phyloP scores from a whole-genome alignment of 257 asterid species.

The Solanum microdontum region DNA sequence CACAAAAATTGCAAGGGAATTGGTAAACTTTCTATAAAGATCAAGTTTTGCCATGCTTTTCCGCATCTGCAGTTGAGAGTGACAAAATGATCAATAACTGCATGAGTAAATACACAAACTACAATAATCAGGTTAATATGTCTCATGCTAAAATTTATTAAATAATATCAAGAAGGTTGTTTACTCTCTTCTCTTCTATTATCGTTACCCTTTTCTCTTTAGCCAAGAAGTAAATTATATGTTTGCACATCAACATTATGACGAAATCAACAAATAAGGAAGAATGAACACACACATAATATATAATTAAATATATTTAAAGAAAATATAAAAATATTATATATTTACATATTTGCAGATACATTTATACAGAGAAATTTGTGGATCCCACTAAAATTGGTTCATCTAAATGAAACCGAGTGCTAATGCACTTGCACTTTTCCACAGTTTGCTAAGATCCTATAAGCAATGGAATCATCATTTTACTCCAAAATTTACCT shows the following conservation, averaged over 20 bases:
- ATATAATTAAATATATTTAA: not conserved
- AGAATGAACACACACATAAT: not conserved
- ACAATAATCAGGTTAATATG: too few relatives aligned
- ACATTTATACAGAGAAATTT: not conserved
- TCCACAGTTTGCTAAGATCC: not conserved
- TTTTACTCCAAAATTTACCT: conserved; percentile 15
- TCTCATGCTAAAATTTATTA: not conserved
- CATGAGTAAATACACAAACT: not conserved
- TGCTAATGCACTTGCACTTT: not conserved
- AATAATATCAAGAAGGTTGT: not conserved
- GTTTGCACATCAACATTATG: not conserved
- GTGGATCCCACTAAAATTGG: not conserved
- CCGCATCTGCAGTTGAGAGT: conserved; percentile 11
- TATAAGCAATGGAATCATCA: not conserved
- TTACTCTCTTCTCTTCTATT: not conserved
- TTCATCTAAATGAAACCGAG: not conserved
- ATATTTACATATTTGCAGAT: not conserved
- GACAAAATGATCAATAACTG: not conserved
- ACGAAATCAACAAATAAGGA: not conserved
- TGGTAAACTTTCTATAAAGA: conserved; percentile 31
- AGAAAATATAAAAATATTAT: not conserved
- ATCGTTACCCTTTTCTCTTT: not conserved
- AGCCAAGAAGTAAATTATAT: not conserved
- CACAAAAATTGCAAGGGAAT: conserved; percentile 33
- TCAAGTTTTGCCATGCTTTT: conserved; percentile 23